phyloP scores from a whole-genome alignment of 2,329 filamentous ascomycete species.

The Paecilomyces dactylethromorphus region DNA sequence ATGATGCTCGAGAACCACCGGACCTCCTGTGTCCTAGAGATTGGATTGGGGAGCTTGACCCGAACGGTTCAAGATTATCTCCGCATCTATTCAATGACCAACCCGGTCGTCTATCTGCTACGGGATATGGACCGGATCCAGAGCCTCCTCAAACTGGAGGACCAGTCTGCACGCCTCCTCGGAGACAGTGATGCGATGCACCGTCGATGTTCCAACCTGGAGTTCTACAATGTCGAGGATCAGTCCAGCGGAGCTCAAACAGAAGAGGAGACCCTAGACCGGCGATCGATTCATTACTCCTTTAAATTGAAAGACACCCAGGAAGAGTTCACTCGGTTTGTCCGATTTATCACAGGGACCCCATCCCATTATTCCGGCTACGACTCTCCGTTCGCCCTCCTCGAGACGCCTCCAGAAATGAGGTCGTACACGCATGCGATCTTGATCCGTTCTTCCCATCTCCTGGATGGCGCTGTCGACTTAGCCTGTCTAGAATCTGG shows the following conservation, averaged over 20 bases:
- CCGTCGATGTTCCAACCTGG: slow-evolving; percentile 41
- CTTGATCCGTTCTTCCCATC: slow-evolving; percentile 30
- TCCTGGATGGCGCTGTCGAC: slow-evolving; percentile 29
- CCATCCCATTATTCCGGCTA: slow-evolving; percentile 47
- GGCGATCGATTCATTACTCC: slow-evolving; percentile 39
- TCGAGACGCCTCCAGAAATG: slow-evolving; percentile 53
- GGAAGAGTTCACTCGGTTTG: slow-evolving; percentile 54
- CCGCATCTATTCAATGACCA: slow-evolving; percentile 27
- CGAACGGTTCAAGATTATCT: slow-evolving; percentile 36
- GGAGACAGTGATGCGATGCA: slow-evolving; percentile 40
- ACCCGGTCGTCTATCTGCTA: slow-evolving; percentile 35
- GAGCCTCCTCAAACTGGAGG: slow-evolving; percentile 36
- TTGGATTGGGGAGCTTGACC: slow-evolving; percentile 37
- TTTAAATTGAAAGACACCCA: slow-evolving; percentile 49
- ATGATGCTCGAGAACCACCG: slow-evolving; percentile 39
- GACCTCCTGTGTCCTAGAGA: slow-evolving; percentile 37
- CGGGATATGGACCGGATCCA: slow-evolving; percentile 36
- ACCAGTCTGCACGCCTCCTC: slow-evolving; percentile 36
- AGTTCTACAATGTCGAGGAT: slow-evolving; percentile 45
- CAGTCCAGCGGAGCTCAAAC: slow-evolving; percentile 19
- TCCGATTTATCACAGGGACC: slow-evolving; percentile 52
- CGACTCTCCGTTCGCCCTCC: slow-evolving; percentile 55
- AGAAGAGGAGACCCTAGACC: slow-evolving; percentile 33
- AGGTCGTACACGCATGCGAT: slow-evolving; percentile 43
- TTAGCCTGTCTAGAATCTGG: slow-evolving; percentile 51